Conservation (phyloP, 2,329 filamentous ascomycete genomes). For the Malbranchea zuffiana region DNA sequence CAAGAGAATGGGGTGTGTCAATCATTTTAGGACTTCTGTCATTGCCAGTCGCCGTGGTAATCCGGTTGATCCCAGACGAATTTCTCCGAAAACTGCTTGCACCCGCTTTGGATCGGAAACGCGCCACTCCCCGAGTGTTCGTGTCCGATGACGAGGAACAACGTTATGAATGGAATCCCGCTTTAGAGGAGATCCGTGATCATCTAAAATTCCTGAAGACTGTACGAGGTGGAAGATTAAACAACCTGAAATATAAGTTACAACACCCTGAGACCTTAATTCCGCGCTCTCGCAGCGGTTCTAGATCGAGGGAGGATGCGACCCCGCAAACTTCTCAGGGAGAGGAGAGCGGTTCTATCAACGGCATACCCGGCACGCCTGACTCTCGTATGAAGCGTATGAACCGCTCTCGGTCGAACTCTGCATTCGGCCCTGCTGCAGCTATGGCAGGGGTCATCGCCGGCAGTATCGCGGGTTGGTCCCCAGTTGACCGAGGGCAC, state of each 20-base stretch:
- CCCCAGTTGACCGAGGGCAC: constrained; percentile 43
- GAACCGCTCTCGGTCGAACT: constrained; percentile 48
- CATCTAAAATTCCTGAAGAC: constrained; percentile 54
- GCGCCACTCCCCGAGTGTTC: constrained; percentile 31
- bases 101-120: constrained; percentile 27
- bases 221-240: constrained; percentile 52
- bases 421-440: constrained; percentile 47
- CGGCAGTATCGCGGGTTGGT: constrained; percentile 56
- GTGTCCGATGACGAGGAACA: constrained; percentile 39
- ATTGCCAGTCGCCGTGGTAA: constrained; percentile 53
- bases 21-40: constrained; percentile 57
- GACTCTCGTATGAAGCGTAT: constrained; percentile 41
- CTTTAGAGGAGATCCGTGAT: constrained; percentile 51
- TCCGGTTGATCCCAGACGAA: constrained; percentile 51
- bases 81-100: constrained; percentile 38
- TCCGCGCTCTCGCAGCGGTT: constrained; percentile 34
- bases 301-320: constrained; percentile 34
- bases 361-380: constrained; percentile 41
- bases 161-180: constrained; percentile 48
- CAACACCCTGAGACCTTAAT: constrained; percentile 44
- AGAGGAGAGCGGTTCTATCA: constrained; percentile 29
- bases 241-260: constrained; percentile 49
- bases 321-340: constrained; percentile 47
- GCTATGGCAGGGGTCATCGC: constrained; percentile 57
- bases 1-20: constrained; percentile 58